Evolutionary conservation across 108 stramenopile genomes (phyloP).

Genomic region (Skeletonema potamos): DNA sequence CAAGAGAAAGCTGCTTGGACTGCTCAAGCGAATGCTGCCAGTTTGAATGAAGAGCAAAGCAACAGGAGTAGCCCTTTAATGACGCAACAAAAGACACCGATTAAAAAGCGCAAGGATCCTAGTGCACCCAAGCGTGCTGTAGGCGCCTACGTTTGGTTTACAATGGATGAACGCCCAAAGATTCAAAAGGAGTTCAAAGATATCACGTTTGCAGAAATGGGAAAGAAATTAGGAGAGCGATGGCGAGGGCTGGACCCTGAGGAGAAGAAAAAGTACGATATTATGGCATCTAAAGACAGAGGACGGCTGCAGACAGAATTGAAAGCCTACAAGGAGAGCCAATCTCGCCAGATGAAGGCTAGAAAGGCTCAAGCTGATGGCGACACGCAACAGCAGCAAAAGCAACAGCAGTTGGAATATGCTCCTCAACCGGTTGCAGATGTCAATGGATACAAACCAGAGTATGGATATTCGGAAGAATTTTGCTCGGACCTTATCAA

Average conservation of each 20-base stretch:
- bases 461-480: neutral
- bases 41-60: neutral
- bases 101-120: conserved; percentile 62
- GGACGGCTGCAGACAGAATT: conserved; percentile 71
- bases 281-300: conserved; percentile 77
- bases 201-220: conserved; percentile 85
- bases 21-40: conserved; percentile 57
- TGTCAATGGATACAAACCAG: neutral
- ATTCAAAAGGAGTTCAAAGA: conserved; percentile 71
- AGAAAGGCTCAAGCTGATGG: neutral
- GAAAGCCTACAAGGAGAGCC: conserved; percentile 52
- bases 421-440: neutral
- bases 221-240: conserved; percentile 78
- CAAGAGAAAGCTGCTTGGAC: conserved; percentile 72
- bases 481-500: neutral
- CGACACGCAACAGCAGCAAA: neutral
- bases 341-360: neutral
- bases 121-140: conserved; percentile 61
- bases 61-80: conserved; percentile 52
- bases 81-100: conserved; percentile 47
- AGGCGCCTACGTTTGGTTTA: conserved; percentile 74
- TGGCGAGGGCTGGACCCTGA: conserved; percentile 78
- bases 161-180: conserved; percentile 68
- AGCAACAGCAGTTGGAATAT: neutral
- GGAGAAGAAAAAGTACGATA: conserved; percentile 77